Percentiles rank a stretch among this genome's conserved stretches.
Conservation (phyloP, 73 alveolate species). For the Uronychia setigera region DNA sequence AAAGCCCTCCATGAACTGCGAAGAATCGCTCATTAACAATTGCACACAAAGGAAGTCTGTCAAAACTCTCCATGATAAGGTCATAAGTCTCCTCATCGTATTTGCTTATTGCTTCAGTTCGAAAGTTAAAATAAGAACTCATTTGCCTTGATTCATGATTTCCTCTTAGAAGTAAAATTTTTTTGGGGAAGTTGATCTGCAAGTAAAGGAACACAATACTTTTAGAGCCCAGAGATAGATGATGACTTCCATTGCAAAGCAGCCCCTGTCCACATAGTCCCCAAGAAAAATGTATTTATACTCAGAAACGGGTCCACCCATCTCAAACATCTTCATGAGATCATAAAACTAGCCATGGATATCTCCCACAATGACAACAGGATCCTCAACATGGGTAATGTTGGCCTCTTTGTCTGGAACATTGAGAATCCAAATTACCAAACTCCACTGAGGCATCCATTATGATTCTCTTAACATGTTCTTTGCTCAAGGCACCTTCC, state of each 20-base stretch:
- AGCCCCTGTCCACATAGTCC: constrained; percentile 89
- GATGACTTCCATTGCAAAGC: constrained; percentile 75
- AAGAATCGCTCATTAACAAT: constrained; percentile 71
- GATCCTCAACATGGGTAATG: constrained; percentile 68
- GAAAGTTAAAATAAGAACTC: constrained; percentile 75
- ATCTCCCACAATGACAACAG: constrained; percentile 85
- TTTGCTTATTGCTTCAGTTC: constrained; percentile 57
- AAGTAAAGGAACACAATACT: not conserved
- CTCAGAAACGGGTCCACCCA: constrained; percentile 70
- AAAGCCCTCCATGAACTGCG: constrained; percentile 72
- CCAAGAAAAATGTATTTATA: constrained; percentile 79
- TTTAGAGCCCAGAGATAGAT: constrained; percentile 69
- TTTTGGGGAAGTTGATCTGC: constrained; percentile 47
- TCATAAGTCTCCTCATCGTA: constrained; percentile 72
- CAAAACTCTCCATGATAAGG: constrained; percentile 79
- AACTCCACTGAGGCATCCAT: too few relatives aligned
- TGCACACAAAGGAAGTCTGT: constrained; percentile 83
- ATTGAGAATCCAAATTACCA: not conserved
- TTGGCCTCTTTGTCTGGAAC: constrained; percentile 67
- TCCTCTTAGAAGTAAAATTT: constrained; percentile 50
- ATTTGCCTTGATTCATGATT: constrained; percentile 62
- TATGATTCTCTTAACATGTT: constrained; percentile 11
- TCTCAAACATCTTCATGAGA: constrained; percentile 50
- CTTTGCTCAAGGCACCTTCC: constrained; percentile 72
- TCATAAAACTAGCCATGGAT: constrained; percentile 82